Percentiles rank a stretch among this genome's conserved stretches.
Conservation (phyloP, 306 rosid genomes). For the Prunus mongolica region DNA sequence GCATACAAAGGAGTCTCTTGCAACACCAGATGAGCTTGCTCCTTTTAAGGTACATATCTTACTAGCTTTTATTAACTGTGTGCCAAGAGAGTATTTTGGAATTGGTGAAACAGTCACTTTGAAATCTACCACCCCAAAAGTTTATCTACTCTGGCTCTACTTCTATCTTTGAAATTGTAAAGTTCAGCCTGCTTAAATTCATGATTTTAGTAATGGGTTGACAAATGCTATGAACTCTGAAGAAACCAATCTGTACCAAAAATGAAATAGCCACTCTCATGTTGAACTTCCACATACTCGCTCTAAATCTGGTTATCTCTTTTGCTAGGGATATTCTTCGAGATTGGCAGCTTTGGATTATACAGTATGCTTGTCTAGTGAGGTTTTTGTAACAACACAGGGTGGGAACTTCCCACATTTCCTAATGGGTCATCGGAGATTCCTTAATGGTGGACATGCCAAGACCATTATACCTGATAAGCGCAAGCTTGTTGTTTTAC, state of each 20-base stretch:
- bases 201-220: not conserved
- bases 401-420: conserved; percentile 99
- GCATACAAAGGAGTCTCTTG: conserved; percentile 87
- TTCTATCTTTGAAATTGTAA: too few relatives aligned
- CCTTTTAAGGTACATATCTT: conserved; percentile 61
- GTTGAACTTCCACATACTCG: conserved; percentile 14
- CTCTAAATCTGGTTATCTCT: conserved; percentile 23
- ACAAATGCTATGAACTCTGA: not conserved
- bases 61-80: not conserved
- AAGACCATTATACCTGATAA: conserved; percentile 93
- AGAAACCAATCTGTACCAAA: not conserved
- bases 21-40: conserved; percentile 76
- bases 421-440: conserved; percentile 95
- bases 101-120: not conserved
- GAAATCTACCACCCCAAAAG: not conserved
- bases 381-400: conserved; percentile 94
- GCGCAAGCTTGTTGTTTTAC: conserved; percentile 74
- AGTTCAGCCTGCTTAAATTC: not conserved
- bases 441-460: conserved; percentile 73
- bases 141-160: too few relatives aligned
- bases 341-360: conserved; percentile 95
- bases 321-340: conserved; percentile 77
- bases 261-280: not conserved
- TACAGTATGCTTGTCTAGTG: conserved; percentile 79
- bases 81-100: not conserved